These are phyloP conservation scores for Fusarium citri DNA, from an alignment of 2,329 filamentous ascomycete genomes.

Conservation along the genomic window DNA sequence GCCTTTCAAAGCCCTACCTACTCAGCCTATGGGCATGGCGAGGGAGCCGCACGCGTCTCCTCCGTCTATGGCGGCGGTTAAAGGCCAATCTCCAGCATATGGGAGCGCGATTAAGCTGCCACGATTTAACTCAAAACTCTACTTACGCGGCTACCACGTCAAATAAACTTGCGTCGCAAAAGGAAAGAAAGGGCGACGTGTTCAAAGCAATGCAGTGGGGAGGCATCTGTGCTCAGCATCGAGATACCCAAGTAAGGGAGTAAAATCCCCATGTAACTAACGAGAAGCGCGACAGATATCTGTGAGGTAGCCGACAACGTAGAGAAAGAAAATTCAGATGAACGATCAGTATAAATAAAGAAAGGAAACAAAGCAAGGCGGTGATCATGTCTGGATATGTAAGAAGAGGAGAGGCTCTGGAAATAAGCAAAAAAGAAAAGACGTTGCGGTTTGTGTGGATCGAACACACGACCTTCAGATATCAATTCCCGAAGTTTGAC, in stretches of 20 bases:
- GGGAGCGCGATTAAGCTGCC: not conserved
- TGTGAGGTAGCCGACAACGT: accelerated
- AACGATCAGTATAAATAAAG: no score
- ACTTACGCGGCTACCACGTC: accelerated
- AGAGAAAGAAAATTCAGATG: no score
- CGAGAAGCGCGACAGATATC: not conserved
- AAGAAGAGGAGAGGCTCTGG: no score
- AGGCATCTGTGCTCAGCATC: not conserved
- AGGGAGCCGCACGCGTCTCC: not conserved
- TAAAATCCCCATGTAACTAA: not conserved
- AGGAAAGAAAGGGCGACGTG: not conserved
- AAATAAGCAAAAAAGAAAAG: not conserved
- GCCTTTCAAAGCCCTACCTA: not conserved
- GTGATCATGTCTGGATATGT: no score
- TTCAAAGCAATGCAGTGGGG: not conserved
- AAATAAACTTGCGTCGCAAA: not conserved
- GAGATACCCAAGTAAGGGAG: not conserved
- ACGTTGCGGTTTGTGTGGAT: constrained; percentile 29
- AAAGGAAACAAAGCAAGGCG: no score
- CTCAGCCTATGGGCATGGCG: not conserved
- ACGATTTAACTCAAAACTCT: not conserved
- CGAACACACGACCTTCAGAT: constrained; percentile 37
- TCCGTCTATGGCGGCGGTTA: not conserved
- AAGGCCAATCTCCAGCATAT: not conserved
- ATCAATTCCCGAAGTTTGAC: constrained; percentile 19